Conservation (phyloP, 202 grass and related monocot species). For the Bolboschoenoplectus hybrid region DNA sequence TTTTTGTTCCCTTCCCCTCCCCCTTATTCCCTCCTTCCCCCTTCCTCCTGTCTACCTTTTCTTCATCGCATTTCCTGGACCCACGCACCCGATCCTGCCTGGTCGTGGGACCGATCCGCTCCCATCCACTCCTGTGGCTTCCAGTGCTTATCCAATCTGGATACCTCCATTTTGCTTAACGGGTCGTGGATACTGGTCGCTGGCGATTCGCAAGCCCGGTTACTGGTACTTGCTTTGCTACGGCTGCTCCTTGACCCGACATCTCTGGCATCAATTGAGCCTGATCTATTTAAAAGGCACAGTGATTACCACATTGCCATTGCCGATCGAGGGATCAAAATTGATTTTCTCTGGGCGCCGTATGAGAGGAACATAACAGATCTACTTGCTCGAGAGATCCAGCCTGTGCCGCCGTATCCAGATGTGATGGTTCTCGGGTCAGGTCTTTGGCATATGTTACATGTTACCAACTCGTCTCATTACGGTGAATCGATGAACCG, state of each 20-base stretch:
- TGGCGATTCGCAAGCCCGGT: constrained; percentile 80
- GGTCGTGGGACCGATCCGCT: constrained; percentile 35
- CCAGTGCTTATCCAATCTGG: constrained; percentile 52
- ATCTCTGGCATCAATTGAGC: constrained; percentile 47
- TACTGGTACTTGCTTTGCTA: constrained; percentile 74
- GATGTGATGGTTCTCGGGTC: constrained; percentile 44
- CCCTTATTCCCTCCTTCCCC: background rate
- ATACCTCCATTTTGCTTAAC: constrained; percentile 69
- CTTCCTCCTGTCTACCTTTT: constrained; percentile 61
- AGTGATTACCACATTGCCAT: constrained; percentile 65
- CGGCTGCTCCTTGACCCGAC: constrained; percentile 56
- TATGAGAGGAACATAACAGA: constrained; percentile 60
- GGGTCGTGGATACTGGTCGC: constrained; percentile 83
- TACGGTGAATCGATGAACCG: constrained; percentile 31
- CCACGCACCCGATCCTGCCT: background rate
- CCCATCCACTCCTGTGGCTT: constrained; percentile 36
- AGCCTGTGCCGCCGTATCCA: constrained; percentile 14
- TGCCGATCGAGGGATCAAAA: constrained; percentile 6
- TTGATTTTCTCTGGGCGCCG: constrained; percentile 87
- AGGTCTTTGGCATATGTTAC: constrained; percentile 49
- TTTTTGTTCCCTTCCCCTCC: constrained; percentile 39
- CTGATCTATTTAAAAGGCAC: constrained; percentile 78
- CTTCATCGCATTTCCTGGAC: constrained; percentile 67
- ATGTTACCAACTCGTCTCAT: constrained; percentile 31
- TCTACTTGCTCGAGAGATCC: constrained; percentile 34